Conservation (phyloP, 1,139 yeast species). For the Wickerhamomyces sp. region DNA sequence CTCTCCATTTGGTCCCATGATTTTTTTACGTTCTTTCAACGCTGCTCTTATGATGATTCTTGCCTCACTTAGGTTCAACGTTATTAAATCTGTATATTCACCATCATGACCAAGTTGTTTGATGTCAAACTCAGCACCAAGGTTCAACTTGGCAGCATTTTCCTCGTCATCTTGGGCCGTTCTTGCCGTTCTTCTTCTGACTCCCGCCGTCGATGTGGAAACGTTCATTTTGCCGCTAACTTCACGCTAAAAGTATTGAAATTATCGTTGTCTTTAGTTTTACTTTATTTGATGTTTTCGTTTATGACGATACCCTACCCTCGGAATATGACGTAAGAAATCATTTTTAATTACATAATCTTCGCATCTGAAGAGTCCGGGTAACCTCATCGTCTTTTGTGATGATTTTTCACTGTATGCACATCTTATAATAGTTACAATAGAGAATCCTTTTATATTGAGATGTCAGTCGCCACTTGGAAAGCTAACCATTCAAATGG, state of each 20-base stretch:
- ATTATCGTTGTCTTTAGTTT: no score
- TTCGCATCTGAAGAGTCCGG: no score
- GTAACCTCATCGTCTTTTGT: no score
- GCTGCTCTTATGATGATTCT: constrained; percentile 88
- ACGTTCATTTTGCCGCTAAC: constrained; percentile 88
- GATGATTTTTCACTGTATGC: no score
- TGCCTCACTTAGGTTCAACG: constrained; percentile 85
- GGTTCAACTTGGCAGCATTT: constrained; percentile 77
- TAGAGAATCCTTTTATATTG: no score
- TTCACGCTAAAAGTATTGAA: no score
- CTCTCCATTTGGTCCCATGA: constrained; percentile 36
- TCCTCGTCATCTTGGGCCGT: constrained; percentile 78
- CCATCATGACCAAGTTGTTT: constrained; percentile 80
- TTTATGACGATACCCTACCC: no score
- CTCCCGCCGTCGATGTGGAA: constrained; percentile 84
- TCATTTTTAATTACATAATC: no score
- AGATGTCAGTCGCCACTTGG: constrained; percentile 20
- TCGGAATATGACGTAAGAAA: no score
- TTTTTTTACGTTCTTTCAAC: constrained; percentile 66
- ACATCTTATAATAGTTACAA: no score
- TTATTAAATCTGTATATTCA: constrained; percentile 67
- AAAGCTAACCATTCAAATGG: constrained; percentile 21
- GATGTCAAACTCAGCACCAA: constrained; percentile 89
- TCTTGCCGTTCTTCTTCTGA: constrained; percentile 67
- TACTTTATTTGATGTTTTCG: no score